Evolutionary conservation across 1,284 basidiomycete species (phyloP).

Genomic region (Fomitopsis schrenkii): DNA sequence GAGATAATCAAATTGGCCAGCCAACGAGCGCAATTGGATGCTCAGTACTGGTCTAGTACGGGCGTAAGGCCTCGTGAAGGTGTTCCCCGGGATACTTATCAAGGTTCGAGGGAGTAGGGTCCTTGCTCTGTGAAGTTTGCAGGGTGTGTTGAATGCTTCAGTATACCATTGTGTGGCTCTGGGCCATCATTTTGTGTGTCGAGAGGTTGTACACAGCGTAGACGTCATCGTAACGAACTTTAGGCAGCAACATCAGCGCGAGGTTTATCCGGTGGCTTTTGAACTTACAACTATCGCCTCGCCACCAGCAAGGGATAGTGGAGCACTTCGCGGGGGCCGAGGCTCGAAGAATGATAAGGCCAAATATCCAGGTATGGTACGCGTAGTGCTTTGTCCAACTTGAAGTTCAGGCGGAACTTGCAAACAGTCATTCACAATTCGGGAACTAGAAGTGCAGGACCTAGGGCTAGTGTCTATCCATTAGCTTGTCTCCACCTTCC

Average conservation of each 20-base stretch:
- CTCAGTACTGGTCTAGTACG: too few species aligned
- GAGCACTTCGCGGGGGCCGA: neutral
- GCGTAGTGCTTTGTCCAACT: neutral
- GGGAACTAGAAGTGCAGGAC: neutral
- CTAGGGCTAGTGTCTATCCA: neutral
- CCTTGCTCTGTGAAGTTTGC: neutral
- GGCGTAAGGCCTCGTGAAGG: too few species aligned
- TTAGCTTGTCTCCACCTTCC: neutral
- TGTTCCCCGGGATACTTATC: neutral
- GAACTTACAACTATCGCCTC: neutral
- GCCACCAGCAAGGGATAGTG: neutral
- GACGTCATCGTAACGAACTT: neutral
- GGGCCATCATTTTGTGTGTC: neutral
- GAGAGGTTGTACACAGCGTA: neutral
- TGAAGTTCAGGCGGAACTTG: neutral
- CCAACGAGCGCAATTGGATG: neutral
- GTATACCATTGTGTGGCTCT: neutral
- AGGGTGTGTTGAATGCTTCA: neutral
- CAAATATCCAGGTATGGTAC: neutral
- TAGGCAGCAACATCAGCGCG: neutral
- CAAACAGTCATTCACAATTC: neutral
- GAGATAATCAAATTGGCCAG: neutral
- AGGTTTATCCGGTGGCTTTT: neutral
- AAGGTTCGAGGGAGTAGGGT: neutral
- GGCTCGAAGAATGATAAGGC: neutral